A percentile compares a stretch with the other conserved stretches of the same genome.
phyloP scores from a whole-genome alignment of 2,329 filamentous ascomycete genomes.

The Alternaria burnsii region DNA sequence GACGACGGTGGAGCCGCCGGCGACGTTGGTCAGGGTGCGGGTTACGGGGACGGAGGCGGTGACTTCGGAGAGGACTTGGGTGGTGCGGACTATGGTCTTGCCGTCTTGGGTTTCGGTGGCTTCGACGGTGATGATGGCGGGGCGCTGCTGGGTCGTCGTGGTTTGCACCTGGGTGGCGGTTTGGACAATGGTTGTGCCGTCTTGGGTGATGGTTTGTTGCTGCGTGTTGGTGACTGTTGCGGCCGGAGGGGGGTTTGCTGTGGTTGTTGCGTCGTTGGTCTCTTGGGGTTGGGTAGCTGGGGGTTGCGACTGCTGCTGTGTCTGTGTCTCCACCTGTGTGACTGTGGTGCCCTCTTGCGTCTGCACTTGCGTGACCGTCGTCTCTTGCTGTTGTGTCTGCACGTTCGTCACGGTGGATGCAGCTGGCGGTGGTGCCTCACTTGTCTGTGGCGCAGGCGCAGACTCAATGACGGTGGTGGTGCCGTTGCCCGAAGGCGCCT shows the following conservation, averaged over 20 bases:
- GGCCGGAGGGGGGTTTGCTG: constrained; percentile 5
- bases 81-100: constrained; percentile 47
- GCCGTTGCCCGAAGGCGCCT: constrained; percentile 41
- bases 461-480: constrained; percentile 21
- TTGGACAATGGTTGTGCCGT: background rate
- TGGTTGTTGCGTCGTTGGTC: background rate
- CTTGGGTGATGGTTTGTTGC: background rate
- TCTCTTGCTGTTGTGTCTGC: constrained; percentile 1
- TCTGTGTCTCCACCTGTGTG: background rate
- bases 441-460: constrained; percentile 7
- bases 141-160: constrained; percentile 22
- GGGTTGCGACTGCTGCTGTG: background rate
- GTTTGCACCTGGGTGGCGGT: background rate
- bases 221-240: constrained; percentile 1
- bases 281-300: no score
- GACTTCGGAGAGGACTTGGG: constrained; percentile 52
- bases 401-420: constrained; percentile 7
- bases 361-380: background rate
- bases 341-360: background rate
- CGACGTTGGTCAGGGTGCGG: constrained; percentile 51
- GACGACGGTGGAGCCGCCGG: constrained; percentile 47
- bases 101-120: constrained; percentile 53
- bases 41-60: constrained; percentile 51
- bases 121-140: constrained; percentile 50
- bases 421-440: constrained; percentile 7